Conservation (phyloP, 2,329 filamentous ascomycete genomes). For the Colletotrichum abscissum region DNA sequence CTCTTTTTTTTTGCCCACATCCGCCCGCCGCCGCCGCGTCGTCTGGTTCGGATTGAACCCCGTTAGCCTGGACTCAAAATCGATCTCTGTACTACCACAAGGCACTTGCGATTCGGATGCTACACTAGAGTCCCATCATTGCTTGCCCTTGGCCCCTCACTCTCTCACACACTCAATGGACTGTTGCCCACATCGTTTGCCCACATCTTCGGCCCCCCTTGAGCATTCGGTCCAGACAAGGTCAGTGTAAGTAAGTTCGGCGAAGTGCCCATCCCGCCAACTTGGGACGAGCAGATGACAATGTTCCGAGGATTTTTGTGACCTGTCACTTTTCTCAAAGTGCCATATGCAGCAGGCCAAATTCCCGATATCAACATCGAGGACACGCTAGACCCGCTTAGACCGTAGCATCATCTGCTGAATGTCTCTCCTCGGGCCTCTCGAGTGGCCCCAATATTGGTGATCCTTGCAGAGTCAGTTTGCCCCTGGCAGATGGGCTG, state of each 20-base stretch:
- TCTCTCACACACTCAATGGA: not conserved
- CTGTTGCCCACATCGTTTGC: not conserved
- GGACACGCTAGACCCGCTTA: conserved; percentile 8
- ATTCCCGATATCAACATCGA: conserved; percentile 7
- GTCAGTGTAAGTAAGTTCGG: not conserved
- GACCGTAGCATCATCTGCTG: conserved; percentile 6
- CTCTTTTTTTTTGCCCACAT: not conserved
- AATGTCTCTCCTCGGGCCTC: conserved; percentile 25
- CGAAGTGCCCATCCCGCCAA: conserved; percentile 5
- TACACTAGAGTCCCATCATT: conserved; percentile 4
- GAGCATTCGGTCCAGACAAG: not conserved
- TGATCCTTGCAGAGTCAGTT: conserved; percentile 28
- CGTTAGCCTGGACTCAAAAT: conserved; percentile 12
- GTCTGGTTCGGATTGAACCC: not conserved
- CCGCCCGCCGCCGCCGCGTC: not conserved
- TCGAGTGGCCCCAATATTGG: conserved; percentile 27
- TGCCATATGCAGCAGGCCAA: conserved; percentile 4
- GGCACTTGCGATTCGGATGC: conserved; percentile 16
- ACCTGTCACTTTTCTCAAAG: conserved; percentile 12
- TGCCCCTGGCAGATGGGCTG: conserved; percentile 23
- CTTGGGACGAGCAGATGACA: conserved; percentile 19
- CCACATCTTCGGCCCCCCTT: not conserved
- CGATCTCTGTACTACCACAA: conserved; percentile 23
- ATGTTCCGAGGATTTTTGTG: not conserved
- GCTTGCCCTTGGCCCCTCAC: not conserved